Base-by-base conservation (phyloP, 441 rosid species). In the Croton laevigatus region DNA sequence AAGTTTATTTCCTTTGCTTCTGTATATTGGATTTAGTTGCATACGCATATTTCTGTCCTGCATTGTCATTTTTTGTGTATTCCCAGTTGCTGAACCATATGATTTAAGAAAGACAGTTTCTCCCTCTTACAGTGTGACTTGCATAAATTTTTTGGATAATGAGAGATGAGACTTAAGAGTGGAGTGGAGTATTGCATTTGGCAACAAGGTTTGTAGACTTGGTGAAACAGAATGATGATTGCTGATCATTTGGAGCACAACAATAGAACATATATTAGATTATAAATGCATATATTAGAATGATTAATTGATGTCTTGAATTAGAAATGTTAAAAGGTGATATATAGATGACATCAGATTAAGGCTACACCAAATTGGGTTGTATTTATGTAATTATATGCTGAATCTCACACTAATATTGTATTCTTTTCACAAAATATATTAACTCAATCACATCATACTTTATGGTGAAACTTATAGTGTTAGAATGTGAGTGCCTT, bases 1-100 rank as follows among this genome's bases (percentile, higher is more conserved):
- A 66, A 76, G 53, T 3, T 64, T 57, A 16, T 53, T 65, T 48
- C 23, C 45, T 9, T 78, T 68, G 16, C 59, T 64, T 23, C 78
- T 65, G 46, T 42, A 60, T 34, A 4, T 10, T 62, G 61, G 19
- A 69, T 51, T 65, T 40, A 55, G 65, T 37, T 45, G 34, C 59
- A 49, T 49, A 53, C 46, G 37, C 59, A 66, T 63, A 14, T 65
- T 66, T 69, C 62, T 32, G 60, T 69, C 48, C 68, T 63, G 66
- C 54, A 58, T 48, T 55, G 2, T 13, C 17, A 3, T 27, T 57
- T 22, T 66, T 55, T 8, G 23, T 17, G 67, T 13, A 42, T 52
- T 37, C 36, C 40, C 48, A 40, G 6, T 37, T n/a, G 45, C 46
- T 45, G 51, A 55, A 54, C 61, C n/a, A 17, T 38, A 14, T 34